These are phyloP conservation scores for Xerocomellus chrysenteron DNA, from an alignment of 768 basidiomycete genomes.

Conservation along the genomic window DNA sequence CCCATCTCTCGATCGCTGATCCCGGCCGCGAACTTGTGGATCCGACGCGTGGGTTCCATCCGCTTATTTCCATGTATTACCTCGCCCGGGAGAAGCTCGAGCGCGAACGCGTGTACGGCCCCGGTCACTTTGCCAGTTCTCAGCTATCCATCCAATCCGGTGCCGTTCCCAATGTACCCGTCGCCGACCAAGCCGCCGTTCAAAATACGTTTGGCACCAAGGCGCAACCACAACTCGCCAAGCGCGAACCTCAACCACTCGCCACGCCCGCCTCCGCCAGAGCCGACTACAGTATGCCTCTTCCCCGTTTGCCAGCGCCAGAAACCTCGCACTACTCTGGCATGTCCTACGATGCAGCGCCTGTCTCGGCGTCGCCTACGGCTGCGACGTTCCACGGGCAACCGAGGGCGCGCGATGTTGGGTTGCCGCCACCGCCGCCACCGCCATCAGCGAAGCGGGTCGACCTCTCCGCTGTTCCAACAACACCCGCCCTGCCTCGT, in stretches of 20 bases:
- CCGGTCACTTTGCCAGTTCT: conserved; percentile 90
- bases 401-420: conserved; percentile 67
- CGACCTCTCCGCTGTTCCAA: conserved; percentile 26
- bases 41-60: conserved; percentile 92
- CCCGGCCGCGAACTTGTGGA: conserved; percentile 57
- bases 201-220: conserved; percentile 24
- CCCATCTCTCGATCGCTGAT: conserved; percentile 52
- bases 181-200: conserved; percentile 20
- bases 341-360: conserved; percentile 69
- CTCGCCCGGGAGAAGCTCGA: conserved; percentile 95
- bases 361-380: conserved; percentile 54
- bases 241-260: conserved; percentile 30
- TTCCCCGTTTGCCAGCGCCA: conserved; percentile 78
- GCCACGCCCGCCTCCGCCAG: conserved; percentile 35
- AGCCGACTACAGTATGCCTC: conserved; percentile 80
- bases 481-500: conserved; percentile 47
- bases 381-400: conserved; percentile 56
- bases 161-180: conserved; percentile 15
- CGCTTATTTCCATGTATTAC: conserved; percentile 94
- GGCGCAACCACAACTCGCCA: conserved; percentile 31
- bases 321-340: conserved; percentile 80
- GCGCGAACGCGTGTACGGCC: conserved; percentile 90
- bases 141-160: conserved; percentile 62
- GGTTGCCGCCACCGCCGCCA: conserved; percentile 40
- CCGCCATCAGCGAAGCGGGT: conserved; percentile 25